Evolutionary conservation across 139 green algal species (phyloP).

Genomic region (Tetradesmus lagerheimii): DNA sequence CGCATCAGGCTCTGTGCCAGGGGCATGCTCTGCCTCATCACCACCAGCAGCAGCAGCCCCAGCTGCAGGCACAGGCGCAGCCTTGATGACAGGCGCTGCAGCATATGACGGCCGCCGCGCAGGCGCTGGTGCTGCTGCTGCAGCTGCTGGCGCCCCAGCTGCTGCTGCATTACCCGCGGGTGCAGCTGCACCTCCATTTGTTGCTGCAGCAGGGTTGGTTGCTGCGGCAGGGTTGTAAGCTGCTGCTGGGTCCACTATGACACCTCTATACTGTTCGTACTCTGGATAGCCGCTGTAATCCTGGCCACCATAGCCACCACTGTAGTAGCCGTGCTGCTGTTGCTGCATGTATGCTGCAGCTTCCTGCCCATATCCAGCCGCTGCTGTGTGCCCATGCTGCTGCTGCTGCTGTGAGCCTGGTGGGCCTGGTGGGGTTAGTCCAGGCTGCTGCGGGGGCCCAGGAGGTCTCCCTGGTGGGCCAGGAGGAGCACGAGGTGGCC

Average conservation of each 20-base stretch:
- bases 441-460: background rate
- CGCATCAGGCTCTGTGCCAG: conserved; percentile 6
- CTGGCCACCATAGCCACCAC: background rate
- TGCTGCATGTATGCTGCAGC: background rate
- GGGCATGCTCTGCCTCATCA: conserved; percentile 40
- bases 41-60: background rate
- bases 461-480: conserved; percentile 12
- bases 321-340: background rate
- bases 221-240: background rate
- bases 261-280: background rate
- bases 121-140: conserved; percentile 29
- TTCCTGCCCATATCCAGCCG: conserved; percentile 39
- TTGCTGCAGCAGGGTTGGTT: background rate
- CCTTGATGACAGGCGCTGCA: conserved; percentile 21
- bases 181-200: conserved; percentile 41
- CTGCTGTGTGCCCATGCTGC: conserved; percentile 21
- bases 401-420: conserved; percentile 6
- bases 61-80: background rate
- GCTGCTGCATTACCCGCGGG: conserved; percentile 40
- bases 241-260: conserved; percentile 2
- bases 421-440: background rate
- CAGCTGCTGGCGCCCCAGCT: conserved; percentile 36
- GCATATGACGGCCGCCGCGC: conserved; percentile 28
- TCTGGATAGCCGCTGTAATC: background rate
- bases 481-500: conserved; percentile 3